These are phyloP conservation scores for Hypoxylon sp. DNA, from an alignment of 2,329 filamentous ascomycete species.

Conservation along the genomic window DNA sequence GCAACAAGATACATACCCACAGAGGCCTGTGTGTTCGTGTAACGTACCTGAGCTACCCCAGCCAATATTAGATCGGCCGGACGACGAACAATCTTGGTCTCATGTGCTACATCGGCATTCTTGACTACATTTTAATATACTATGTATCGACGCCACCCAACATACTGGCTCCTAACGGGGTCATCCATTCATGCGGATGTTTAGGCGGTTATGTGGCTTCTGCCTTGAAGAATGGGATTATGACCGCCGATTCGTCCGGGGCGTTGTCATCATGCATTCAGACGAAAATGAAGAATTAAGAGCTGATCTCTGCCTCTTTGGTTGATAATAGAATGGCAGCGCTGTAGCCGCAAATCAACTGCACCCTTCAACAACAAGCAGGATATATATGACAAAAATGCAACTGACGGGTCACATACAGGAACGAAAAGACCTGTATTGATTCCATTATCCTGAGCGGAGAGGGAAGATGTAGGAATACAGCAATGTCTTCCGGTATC, in stretches of 20 bases:
- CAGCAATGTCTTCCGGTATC: background rate
- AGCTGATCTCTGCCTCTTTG: background rate
- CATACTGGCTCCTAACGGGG: constrained; percentile 7
- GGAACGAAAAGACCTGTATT: background rate
- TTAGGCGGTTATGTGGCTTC: background rate
- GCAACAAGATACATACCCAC: background rate
- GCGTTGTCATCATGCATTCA: background rate
- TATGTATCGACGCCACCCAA: constrained; percentile 19
- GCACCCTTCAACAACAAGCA: background rate
- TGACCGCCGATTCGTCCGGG: background rate
- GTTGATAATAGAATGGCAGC: background rate
- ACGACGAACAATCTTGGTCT: background rate
- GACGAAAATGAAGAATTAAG: background rate
- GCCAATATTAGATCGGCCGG: background rate
- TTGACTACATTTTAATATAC: constrained; percentile 10
- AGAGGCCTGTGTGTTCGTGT: constrained; percentile 7
- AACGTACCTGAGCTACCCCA: background rate
- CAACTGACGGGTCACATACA: background rate
- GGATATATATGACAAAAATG: background rate
- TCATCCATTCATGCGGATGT: background rate
- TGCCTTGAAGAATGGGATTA: background rate
- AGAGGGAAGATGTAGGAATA: background rate
- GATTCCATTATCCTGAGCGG: background rate
- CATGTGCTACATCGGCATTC: background rate
- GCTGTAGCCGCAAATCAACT: background rate